A percentile compares a stretch with the other conserved stretches of the same genome.
These are phyloP conservation scores for Arthroderma sp. DNA, from an alignment of 2,329 filamentous ascomycete species.

Conservation along the genomic window DNA sequence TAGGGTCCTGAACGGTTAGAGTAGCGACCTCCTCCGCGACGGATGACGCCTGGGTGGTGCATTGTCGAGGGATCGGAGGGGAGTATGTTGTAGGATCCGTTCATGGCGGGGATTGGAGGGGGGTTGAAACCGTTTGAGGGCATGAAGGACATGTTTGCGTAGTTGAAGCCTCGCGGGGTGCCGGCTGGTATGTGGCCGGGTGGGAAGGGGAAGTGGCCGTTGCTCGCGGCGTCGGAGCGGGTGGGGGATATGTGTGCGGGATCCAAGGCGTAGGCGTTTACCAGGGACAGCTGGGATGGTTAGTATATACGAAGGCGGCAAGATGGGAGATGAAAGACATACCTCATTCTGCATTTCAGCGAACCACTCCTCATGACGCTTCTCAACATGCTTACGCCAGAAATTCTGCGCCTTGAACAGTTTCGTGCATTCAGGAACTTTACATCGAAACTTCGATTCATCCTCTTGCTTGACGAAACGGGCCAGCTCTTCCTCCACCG, in stretches of 20 bases:
- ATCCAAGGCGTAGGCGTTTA: conserved; percentile 90
- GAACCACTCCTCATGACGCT: conserved; percentile 82
- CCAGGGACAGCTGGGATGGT: conserved; percentile 61
- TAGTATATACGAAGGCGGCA: neutral
- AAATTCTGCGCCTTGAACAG: conserved; percentile 95
- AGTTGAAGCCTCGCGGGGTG: conserved; percentile 82
- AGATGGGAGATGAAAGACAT: conserved; percentile 30
- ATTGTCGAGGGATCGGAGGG: conserved; percentile 30
- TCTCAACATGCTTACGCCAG: conserved; percentile 96
- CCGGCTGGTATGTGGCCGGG: conserved; percentile 66
- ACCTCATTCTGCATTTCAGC: conserved; percentile 73
- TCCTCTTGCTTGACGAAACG: conserved; percentile 96
- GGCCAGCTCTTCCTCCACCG: conserved; percentile 67
- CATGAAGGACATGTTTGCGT: conserved; percentile 57
- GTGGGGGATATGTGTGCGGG: conserved; percentile 90
- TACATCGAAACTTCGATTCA: conserved; percentile 92
- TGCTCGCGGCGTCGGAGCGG: conserved; percentile 84
- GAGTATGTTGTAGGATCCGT: conserved; percentile 8
- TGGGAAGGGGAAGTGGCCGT: conserved; percentile 80
- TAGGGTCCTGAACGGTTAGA: conserved; percentile 60
- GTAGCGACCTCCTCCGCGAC: conserved; percentile 52
- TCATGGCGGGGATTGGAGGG: neutral
- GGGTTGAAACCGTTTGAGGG: conserved; percentile 15
- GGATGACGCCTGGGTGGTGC: conserved; percentile 53
- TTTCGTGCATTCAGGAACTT: conserved; percentile 90